Base-by-base conservation (phyloP, 176 grass and related monocot genomes). In the Aegilops sharonensis region DNA sequence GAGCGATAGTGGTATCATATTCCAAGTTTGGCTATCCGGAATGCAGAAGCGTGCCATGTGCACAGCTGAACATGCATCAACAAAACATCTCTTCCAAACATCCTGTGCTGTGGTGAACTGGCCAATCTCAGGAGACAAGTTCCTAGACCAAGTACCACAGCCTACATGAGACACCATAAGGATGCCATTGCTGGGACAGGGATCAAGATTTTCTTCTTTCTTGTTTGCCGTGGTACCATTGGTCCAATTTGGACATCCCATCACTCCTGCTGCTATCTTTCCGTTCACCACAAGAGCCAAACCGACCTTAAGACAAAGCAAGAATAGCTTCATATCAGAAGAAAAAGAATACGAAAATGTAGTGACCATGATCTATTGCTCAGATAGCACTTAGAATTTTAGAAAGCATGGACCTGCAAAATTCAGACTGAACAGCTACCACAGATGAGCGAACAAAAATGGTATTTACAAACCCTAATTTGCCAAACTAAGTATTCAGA, bases 171-270 rank as follows among this genome's bases (percentile, higher is more conserved):
- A 87, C 24, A 94, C 83, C 96, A 98, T 95, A 54, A 98, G 88
- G 74, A 95, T 86, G 13, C 96, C 96, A 69, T 40, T 67, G 43
- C 71, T 39, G 78, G 60, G 34, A 57, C 36, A 82, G 64, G 32
- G 37, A 79, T 70, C 72, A 83, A 30, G 8, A 80, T 35, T 84
- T 45, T 88, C 78, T 57, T 62, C 63, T 70, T 88, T 85, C 35
- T 59, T 75, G 52, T 70, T 54, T 10, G 20, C 9, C 86, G 39
- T 68, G 82, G 31, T 79, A 68, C 73, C 56, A 39, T 87, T 83
- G 63, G 82, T 85, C 92, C 96, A 98, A 88, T 98, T 98, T 71
- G 96, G 96, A 70, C 92, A 94, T 45, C 93, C 93, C 93, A 94
- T 98, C 18, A 98, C 92, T 83, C 96, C 96, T 60, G 88, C 42